phyloP scores from a whole-genome alignment of 2,329 filamentous ascomycete genomes.

The Fusarium acutatum region DNA sequence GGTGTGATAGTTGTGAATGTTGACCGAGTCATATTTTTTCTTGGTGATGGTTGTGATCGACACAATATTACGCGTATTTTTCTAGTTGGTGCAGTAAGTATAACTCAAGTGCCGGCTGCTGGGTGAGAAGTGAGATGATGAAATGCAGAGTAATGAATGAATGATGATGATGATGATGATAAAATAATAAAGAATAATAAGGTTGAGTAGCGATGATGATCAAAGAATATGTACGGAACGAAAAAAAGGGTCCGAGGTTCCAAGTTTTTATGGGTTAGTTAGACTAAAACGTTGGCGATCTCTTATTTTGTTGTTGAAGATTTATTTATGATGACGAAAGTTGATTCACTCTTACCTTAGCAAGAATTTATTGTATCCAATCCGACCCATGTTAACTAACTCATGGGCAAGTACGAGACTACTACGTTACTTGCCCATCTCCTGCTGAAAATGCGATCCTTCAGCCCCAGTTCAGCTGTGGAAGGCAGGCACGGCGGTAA shows the following conservation, averaged over 20 bases:
- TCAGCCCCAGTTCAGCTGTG: conserved; percentile 19
- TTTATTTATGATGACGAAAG: conserved; percentile 15
- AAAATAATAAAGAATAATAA: background rate
- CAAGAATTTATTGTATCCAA: background rate
- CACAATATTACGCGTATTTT: background rate
- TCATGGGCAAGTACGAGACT: conserved; percentile 1
- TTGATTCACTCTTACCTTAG: background rate
- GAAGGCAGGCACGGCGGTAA: conserved; percentile 3
- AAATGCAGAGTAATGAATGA: conserved; percentile 5
- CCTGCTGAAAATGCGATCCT: conserved; percentile 2
- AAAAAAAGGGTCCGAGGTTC: background rate
- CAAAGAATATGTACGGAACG: background rate
- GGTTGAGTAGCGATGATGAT: background rate
- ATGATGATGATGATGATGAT: background rate
- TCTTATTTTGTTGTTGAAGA: conserved; percentile 5
- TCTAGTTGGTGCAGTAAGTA: background rate
- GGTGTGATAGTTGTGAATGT: conserved; percentile 83
- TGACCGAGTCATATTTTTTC: conserved; percentile 51
- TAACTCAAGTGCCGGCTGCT: background rate
- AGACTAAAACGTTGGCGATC: background rate
- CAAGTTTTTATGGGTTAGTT: background rate
- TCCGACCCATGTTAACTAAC: background rate
- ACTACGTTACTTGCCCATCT: background rate
- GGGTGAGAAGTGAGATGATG: background rate
- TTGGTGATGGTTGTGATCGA: conserved; percentile 17